Conservation (phyloP, 2,329 filamentous ascomycete genomes). For the Botrytis tulipae region DNA sequence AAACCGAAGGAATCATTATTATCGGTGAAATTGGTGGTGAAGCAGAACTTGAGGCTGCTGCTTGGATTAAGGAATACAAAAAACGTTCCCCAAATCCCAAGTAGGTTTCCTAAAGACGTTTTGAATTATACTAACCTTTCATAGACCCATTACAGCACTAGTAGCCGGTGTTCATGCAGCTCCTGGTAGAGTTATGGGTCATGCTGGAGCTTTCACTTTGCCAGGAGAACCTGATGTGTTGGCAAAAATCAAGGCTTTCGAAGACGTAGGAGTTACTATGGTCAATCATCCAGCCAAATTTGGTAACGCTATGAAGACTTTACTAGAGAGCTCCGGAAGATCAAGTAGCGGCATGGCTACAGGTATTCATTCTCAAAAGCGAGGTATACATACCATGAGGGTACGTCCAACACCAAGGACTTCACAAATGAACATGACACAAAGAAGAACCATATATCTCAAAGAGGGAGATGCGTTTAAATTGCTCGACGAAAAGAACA, state of each 20-base stretch:
- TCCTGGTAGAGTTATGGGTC: constrained; percentile 69
- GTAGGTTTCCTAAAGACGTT: constrained; percentile 43
- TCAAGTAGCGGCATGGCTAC: constrained; percentile 40
- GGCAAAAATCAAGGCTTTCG: constrained; percentile 66
- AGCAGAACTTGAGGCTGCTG: constrained; percentile 66
- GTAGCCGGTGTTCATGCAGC: constrained; percentile 66
- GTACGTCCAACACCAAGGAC: constrained; percentile 23
- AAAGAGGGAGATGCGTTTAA: constrained; percentile 52
- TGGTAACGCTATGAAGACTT: constrained; percentile 62
- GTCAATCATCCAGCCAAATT: constrained; percentile 76
- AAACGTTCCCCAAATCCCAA: constrained; percentile 59
- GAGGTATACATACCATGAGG: constrained; percentile 51
- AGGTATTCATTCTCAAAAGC: constrained; percentile 45
- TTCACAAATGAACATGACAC: constrained; percentile 28
- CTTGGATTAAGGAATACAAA: constrained; percentile 68
- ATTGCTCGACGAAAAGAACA: constrained; percentile 47
- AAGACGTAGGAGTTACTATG: constrained; percentile 64
- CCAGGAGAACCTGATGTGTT: constrained; percentile 63
- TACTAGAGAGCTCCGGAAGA: constrained; percentile 48
- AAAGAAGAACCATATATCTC: constrained; percentile 55
- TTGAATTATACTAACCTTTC: constrained; percentile 3
- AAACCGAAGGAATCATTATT: constrained; percentile 66
- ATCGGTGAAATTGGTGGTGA: constrained; percentile 67
- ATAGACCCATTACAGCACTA: constrained; percentile 68
- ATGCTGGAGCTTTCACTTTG: constrained; percentile 71